Evolutionary conservation across 768 basidiomycete species (phyloP), one percentile per base, ranked within the genome.

Genomic region (Hirschioporus abietinus): DNA sequence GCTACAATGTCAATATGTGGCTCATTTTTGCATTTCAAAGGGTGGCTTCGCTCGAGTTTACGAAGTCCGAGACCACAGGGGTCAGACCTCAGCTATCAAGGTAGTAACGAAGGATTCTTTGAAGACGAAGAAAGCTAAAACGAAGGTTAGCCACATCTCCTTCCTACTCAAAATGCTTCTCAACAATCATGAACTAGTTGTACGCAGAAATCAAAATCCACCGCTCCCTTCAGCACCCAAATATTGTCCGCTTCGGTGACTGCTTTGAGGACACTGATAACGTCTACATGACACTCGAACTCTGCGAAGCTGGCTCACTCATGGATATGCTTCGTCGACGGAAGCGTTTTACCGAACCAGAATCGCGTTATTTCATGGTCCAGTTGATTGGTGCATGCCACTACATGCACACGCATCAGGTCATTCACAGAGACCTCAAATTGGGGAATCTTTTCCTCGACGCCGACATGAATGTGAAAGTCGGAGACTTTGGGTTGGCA

Each of bases 171-270:
- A 52, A 20, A 52, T 10, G 20, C 3, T 52, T 52, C 7, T 52
- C 27, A 63, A 72, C 6, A 73, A 62, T 18, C 63, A 26, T 26
- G 34, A 57, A 6, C 35, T 66, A 98, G 96, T 86, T 99, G 60
- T 99, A 95, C 73, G 96, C 96, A 68, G 96, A 99, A 83, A 99
- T 99, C 73, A 97, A 96, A 82, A 94, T 99, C 62, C 96, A 99
- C 77, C 88, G 90, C 68, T 89, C 93, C 17, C 84, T 99, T 61
- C 78, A 86, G 26, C 96, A 99, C 71, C 92, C 95, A 20, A 96
- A 99, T 76, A 93, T 99, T 69, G 95, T 98, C 64, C 78, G 80
- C 12, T 98, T 99, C 76, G 83, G 89, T 64, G 95, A 97, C 70
- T 96, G 95, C 77, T 99, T 98, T 73, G 96, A 99, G 76, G 96